Evolutionary conservation across 768 basidiomycete genomes (phyloP).

Genomic region (Chalciporus chontae): DNA sequence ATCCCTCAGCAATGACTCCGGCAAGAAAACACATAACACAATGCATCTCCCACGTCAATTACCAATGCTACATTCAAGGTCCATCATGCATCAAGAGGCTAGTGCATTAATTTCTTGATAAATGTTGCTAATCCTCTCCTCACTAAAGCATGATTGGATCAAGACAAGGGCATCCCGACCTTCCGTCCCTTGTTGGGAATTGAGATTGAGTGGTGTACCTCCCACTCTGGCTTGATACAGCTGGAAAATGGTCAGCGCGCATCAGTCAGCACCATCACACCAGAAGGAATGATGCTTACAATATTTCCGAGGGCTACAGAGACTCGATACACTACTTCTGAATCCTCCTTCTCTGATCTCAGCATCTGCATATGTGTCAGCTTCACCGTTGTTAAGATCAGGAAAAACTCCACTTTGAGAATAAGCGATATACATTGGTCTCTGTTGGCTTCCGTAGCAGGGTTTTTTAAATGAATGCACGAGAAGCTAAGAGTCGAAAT

Average conservation of each 20-base stretch:
- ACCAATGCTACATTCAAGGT: no score
- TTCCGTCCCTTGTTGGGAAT: constrained; percentile 36
- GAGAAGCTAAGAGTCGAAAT: constrained; percentile 51
- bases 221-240: constrained; percentile 44
- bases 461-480: constrained; percentile 47
- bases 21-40: no score
- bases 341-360: constrained; percentile 48
- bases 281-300: constrained; percentile 37
- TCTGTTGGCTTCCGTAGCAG: constrained; percentile 38
- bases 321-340: constrained; percentile 68
- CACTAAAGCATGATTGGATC: constrained; percentile 48
- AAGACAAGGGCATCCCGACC: constrained; percentile 38
- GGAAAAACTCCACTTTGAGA: constrained; percentile 37
- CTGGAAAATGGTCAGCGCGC: constrained; percentile 32
- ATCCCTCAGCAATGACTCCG: no score
- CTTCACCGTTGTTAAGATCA: background rate
- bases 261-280: constrained; percentile 4
- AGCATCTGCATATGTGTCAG: constrained; percentile 19
- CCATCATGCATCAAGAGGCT: constrained; percentile 18
- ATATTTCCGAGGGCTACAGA: constrained; percentile 73
- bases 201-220: constrained; percentile 30
- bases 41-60: no score
- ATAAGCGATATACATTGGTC: constrained; percentile 43
- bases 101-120: constrained; percentile 46
- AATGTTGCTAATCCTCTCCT: constrained; percentile 55